Evolutionary conservation across 2,329 filamentous ascomycete genomes (phyloP).

Genomic region (Fusarium graminum): DNA sequence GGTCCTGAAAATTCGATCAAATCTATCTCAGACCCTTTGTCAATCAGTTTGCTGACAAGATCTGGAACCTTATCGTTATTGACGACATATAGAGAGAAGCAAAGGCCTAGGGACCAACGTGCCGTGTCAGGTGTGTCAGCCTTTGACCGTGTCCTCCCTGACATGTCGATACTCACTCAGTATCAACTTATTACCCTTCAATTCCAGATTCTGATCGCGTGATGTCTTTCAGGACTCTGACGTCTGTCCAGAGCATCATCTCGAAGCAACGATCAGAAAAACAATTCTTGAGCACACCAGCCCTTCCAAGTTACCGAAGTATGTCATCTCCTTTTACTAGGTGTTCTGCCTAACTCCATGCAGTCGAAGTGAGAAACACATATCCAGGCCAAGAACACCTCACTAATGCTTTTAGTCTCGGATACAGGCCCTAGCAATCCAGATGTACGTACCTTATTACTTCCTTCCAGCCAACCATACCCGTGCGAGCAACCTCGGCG

Average conservation of each 20-base stretch:
- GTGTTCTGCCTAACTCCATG: not conserved
- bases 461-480: not conserved
- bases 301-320: conserved; percentile 14
- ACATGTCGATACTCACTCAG: not conserved
- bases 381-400: not conserved
- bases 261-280: not conserved
- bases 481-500: conserved; percentile 6
- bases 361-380: conserved; percentile 4
- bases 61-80: too few species aligned
- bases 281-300: not conserved
- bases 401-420: not conserved
- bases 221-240: not conserved
- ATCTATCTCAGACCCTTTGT: too few species aligned
- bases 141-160: not conserved
- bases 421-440: not conserved
- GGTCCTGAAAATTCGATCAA: too few species aligned
- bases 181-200: conserved; percentile 1
- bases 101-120: too few species aligned
- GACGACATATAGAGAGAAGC: too few species aligned
- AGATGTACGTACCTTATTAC: conserved; percentile 12
- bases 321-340: not conserved
- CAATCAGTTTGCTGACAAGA: too few species aligned
- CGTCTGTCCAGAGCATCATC: not conserved
- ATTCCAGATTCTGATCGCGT: not conserved
- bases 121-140: conserved; percentile 1